phyloP scores from a whole-genome alignment of 2,329 filamentous ascomycete species.

The Colletotrichum sp. region DNA sequence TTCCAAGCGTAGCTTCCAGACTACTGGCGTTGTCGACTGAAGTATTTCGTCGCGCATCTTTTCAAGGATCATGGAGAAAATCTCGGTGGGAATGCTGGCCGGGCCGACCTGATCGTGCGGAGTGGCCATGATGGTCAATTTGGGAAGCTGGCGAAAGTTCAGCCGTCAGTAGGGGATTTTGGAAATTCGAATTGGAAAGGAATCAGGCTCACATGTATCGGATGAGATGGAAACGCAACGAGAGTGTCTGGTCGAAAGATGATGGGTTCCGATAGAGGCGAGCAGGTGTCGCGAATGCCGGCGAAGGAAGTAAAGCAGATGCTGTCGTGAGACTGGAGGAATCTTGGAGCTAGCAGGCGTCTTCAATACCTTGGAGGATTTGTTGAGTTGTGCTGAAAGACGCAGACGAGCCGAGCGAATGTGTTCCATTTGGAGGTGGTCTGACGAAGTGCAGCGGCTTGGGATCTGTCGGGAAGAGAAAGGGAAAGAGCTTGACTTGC shows the following conservation, averaged over 20 bases:
- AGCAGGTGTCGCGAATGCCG: background rate
- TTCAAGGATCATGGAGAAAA: background rate
- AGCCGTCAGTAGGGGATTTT: background rate
- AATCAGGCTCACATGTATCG: background rate
- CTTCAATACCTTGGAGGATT: background rate
- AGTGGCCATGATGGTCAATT: background rate
- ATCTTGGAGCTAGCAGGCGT: background rate
- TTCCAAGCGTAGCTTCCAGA: background rate
- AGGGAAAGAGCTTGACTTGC: background rate
- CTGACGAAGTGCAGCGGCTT: background rate
- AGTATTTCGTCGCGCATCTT: background rate
- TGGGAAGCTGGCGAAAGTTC: background rate
- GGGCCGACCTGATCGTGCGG: background rate
- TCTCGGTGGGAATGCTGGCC: background rate
- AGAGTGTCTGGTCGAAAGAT: background rate
- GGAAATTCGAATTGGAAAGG: background rate
- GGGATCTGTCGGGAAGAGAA: background rate
- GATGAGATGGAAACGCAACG: background rate
- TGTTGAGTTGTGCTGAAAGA: background rate
- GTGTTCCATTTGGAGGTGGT: background rate
- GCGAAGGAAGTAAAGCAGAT: background rate
- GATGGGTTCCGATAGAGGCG: background rate
- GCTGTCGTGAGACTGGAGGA: background rate
- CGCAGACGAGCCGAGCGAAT: background rate
- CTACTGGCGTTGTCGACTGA: background rate